Evolutionary conservation across 2,329 filamentous ascomycete species (phyloP).

Genomic region (Xylaria sp.): DNA sequence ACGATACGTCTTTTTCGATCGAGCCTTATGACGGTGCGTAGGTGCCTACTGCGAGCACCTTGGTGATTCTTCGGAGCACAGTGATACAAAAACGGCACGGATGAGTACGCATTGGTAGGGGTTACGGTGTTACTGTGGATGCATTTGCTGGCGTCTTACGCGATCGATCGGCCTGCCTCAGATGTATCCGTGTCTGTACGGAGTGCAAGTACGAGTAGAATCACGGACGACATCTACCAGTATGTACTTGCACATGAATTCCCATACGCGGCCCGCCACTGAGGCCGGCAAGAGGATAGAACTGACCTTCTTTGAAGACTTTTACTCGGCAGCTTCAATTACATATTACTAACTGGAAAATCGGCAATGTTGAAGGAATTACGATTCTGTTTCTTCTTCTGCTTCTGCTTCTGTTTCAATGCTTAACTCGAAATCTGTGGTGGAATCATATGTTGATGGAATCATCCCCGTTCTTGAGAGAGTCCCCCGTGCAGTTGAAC

Average conservation of each 20-base stretch:
- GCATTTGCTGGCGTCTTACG: slow-evolving; percentile 15
- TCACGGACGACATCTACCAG: neutral
- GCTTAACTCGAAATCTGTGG: too few relatives aligned
- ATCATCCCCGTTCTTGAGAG: too few relatives aligned
- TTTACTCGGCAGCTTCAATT: too few relatives aligned
- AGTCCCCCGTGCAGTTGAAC: too few relatives aligned
- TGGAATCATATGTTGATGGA: too few relatives aligned
- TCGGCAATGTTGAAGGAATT: too few relatives aligned
- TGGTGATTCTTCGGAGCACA: slow-evolving; percentile 7
- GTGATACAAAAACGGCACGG: slow-evolving; percentile 4
- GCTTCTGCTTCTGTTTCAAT: too few relatives aligned
- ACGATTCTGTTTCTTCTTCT: too few relatives aligned
- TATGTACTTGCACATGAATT: neutral
- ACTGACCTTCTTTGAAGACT: too few relatives aligned
- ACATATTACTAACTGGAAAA: too few relatives aligned
- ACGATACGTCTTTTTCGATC: neutral
- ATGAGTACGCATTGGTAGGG: slow-evolving; percentile 4
- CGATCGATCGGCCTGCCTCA: slow-evolving; percentile 3
- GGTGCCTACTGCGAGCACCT: slow-evolving; percentile 1
- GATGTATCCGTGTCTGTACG: slow-evolving; percentile 4
- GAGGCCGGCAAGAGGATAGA: neutral
- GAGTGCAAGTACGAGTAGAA: neutral
- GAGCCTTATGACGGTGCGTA: neutral
- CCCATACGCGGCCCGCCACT: neutral
- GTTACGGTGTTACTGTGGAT: neutral